Base-by-base conservation (phyloP, 2,329 filamentous ascomycete species). In the Ophiocordyceps robertsii region DNA sequence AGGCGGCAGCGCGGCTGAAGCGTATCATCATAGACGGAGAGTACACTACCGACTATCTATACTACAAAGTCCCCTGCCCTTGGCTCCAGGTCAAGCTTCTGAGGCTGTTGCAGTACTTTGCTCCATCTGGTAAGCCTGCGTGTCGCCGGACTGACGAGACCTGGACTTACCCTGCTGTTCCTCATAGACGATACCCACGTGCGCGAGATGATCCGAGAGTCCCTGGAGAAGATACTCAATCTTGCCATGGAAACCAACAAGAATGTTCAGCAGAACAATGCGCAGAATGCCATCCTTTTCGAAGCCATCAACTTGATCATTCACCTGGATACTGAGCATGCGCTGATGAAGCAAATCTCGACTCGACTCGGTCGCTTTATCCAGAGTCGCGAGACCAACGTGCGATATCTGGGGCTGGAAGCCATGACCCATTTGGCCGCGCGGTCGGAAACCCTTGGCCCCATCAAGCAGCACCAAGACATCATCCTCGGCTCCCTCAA, bases 241-340 rank as follows among this genome's bases (percentile, higher is more conserved):
- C 71, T 86, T 32, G 90, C 92, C 2, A 81, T 94, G 70, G 90
- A 96, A 57, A 81, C 86, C 57, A 92, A 87, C 42, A 98, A 96
- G 67, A 98, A 98, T 54, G 92, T 98, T 14, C 92, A 98, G 63
- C 92, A 98, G 59, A 98, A 98, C 63, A 98, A 98, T 58, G 92
- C 92, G 0, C 92, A 96, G 57, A 98, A 98, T 56, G 92, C 92
- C 1, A 88, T 98, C 13, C 72, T 98, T 1, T 98, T 98, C 56
- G 92, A 98, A 68, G 93, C 92, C 21, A 98, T 98, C 62, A 95
- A 98, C 58, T 77, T 98, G 37, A 92, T 95, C 52, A 98, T 98
- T 51, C 92, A 98, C 58, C 75, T 98, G 21, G 92, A 96, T 53
- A 95, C 88, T 0, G 92, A 98, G 61, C 84, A 90, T 51, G 83